A percentile compares a stretch with the other conserved stretches of the same genome.
phyloP scores from a whole-genome alignment of 2,329 filamentous ascomycete species.

The Venturia nashicola region DNA sequence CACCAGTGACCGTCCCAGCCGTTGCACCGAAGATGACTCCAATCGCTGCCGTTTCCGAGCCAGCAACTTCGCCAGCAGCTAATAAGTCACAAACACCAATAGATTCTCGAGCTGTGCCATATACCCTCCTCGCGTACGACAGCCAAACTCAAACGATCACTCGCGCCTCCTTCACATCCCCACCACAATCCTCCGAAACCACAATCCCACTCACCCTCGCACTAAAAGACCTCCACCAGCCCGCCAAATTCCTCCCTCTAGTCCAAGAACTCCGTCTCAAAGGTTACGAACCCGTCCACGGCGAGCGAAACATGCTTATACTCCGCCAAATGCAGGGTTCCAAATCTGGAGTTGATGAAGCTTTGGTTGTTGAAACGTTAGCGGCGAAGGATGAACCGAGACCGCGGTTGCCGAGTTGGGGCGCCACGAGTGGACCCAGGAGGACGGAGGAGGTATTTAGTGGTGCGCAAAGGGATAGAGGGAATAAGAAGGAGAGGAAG shows the following conservation, averaged over 20 bases:
- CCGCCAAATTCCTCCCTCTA: conserved; percentile 9
- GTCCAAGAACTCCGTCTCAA: conserved; percentile 1
- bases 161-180: neutral
- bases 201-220: conserved; percentile 8
- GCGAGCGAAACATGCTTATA: conserved; percentile 8
- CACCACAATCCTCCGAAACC: neutral
- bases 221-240: conserved; percentile 2
- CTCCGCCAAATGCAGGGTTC: neutral
- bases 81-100: neutral
- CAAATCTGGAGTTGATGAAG: neutral
- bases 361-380: neutral
- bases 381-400: neutral
- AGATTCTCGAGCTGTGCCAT: neutral
- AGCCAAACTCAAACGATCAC: conserved; percentile 4
- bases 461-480: neutral
- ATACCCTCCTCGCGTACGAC: conserved; percentile 10
- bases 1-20: neutral
- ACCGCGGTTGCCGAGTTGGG: neutral
- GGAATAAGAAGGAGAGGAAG: neutral
- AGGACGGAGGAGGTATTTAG: conserved; percentile 5
- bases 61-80: neutral
- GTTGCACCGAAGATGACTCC: neutral
- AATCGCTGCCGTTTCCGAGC: neutral
- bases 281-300: conserved; percentile 5
- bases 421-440: neutral